Conservation (phyloP, 768 basidiomycete genomes). For the Phanerochaete sordida region DNA sequence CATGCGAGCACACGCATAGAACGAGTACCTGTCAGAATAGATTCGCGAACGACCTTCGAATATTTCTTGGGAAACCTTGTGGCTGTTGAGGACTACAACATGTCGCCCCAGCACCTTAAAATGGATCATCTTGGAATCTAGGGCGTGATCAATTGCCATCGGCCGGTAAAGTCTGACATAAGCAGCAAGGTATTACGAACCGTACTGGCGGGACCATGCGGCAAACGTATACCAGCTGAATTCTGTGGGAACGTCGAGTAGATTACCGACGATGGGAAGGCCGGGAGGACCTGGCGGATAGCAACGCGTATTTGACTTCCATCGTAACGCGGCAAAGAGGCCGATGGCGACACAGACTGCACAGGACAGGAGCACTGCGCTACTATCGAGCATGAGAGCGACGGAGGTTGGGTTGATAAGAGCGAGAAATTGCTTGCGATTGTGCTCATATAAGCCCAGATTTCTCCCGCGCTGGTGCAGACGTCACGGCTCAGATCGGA, state of each 20-base stretch:
- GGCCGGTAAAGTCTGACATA: neutral
- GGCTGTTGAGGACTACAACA: slow-evolving; percentile 21
- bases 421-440: too few relatives aligned
- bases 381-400: too few relatives aligned
- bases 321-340: too few relatives aligned
- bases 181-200: neutral
- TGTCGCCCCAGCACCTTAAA: slow-evolving; percentile 20
- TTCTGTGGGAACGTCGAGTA: neutral
- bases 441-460: too few relatives aligned
- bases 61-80: slow-evolving; percentile 17
- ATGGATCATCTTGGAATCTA: slow-evolving; percentile 19
- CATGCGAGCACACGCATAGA: neutral
- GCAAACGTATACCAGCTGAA: neutral
- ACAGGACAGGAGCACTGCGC: too few relatives aligned
- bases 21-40: slow-evolving; percentile 16
- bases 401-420: too few relatives aligned
- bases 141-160: too few relatives aligned
- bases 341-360: too few relatives aligned
- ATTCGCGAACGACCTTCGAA: slow-evolving; percentile 23
- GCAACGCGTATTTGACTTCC: too few relatives aligned
- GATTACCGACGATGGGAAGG: slow-evolving; percentile 2
- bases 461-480: too few relatives aligned
- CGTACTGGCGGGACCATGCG: neutral
- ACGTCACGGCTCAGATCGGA: too few relatives aligned
- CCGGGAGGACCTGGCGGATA: neutral